Evolutionary conservation across 305 asterid genomes (phyloP).

Genomic region (Fraxinus xanthoxyloides): DNA sequence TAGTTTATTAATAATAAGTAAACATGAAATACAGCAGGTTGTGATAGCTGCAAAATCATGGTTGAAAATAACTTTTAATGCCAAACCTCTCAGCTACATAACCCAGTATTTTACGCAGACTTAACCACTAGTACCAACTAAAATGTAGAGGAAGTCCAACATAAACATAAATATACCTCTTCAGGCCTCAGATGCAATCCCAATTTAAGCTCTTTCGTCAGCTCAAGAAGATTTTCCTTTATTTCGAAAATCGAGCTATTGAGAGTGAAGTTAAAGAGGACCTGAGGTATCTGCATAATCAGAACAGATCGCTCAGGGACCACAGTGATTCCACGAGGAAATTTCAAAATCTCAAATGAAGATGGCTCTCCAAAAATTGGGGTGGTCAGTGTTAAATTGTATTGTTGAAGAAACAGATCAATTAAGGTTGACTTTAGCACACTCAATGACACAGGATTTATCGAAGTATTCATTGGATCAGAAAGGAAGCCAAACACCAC

Average conservation of each 20-base stretch:
- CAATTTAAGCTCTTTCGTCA: conserved; percentile 66
- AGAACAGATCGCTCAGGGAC: conserved; percentile 48
- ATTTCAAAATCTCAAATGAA: conserved; percentile 72
- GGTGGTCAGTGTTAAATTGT: conserved; percentile 67
- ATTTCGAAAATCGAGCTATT: conserved; percentile 71
- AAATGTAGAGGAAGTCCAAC: neutral
- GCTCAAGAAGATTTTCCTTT: conserved; percentile 53
- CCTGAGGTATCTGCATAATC: conserved; percentile 32
- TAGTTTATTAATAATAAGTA: neutral
- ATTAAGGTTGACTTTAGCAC: conserved; percentile 58
- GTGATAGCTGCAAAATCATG: neutral
- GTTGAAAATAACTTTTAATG: neutral
- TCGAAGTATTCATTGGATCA: conserved; percentile 47
- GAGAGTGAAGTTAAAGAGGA: conserved; percentile 73
- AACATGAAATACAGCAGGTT: neutral
- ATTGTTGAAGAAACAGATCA: conserved; percentile 61
- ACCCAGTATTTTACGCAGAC: neutral
- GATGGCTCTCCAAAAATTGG: conserved; percentile 70
- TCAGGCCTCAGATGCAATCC: conserved; percentile 62
- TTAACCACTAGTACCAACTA: neutral
- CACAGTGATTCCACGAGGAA: conserved; percentile 79
- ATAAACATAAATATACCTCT: conserved; percentile 53
- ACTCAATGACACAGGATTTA: conserved; percentile 48
- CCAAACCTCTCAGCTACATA: conserved; percentile 9
- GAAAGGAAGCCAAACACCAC: conserved; percentile 86